Evolutionary conservation across 2,329 filamentous ascomycete genomes (phyloP).

Genomic region (Bipolaris gigantea): DNA sequence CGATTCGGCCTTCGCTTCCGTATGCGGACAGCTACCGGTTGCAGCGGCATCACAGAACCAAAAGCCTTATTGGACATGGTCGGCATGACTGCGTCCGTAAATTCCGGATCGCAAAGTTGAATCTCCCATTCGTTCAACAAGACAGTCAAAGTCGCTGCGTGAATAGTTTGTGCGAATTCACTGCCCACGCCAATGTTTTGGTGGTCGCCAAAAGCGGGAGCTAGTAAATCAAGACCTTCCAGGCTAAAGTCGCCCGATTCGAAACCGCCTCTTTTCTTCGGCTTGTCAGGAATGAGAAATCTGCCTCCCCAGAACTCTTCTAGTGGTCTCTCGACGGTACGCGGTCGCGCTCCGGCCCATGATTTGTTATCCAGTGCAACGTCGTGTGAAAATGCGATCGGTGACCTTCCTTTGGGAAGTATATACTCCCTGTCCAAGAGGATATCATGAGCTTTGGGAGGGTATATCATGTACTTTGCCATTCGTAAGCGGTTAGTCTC

Average conservation of each 20-base stretch:
- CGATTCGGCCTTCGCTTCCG: slow-evolving; percentile 21
- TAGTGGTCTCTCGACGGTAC: slow-evolving; percentile 21
- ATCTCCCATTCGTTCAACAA: slow-evolving; percentile 32
- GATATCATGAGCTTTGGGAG: slow-evolving; percentile 12
- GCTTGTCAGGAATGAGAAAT: slow-evolving; percentile 20
- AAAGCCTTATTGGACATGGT: slow-evolving; percentile 20
- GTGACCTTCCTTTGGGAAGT: slow-evolving; percentile 19
- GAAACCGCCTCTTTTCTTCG: not conserved
- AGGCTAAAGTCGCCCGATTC: slow-evolving; percentile 16
- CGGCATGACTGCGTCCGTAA: slow-evolving; percentile 23
- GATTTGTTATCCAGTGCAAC: slow-evolving; percentile 26
- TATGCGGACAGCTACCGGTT: slow-evolving; percentile 28
- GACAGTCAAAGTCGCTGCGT: slow-evolving; percentile 27
- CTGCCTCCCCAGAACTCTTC: slow-evolving; percentile 35
- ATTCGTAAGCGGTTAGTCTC: slow-evolving; percentile 31
- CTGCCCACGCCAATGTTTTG: slow-evolving; percentile 13
- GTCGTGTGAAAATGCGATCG: slow-evolving; percentile 28
- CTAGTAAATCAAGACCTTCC: slow-evolving; percentile 20
- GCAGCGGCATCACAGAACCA: slow-evolving; percentile 24
- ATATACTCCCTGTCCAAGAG: slow-evolving; percentile 27
- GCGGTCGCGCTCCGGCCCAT: slow-evolving; percentile 28
- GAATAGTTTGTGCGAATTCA: slow-evolving; percentile 21
- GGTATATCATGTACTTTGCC: slow-evolving; percentile 16
- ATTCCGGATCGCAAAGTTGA: slow-evolving; percentile 28
- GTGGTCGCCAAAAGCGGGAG: slow-evolving; percentile 11